These are phyloP conservation scores for Hymenotorrendiella dingleyae DNA, from an alignment of 2,329 filamentous ascomycete species.

Conservation along the genomic window DNA sequence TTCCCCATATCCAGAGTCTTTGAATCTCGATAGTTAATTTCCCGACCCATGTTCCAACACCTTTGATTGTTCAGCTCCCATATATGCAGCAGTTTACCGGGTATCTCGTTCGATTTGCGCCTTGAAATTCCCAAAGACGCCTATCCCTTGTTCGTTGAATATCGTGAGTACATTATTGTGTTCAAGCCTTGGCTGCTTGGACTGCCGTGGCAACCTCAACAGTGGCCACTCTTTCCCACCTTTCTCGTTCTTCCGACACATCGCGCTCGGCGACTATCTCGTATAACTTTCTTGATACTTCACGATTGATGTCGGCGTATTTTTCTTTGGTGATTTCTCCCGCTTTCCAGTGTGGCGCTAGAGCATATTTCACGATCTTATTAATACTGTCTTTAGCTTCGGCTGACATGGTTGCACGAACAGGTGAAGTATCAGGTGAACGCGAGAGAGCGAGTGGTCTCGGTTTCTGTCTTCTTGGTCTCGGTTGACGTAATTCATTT, in stretches of 20 bases:
- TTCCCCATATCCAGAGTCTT: too few species aligned
- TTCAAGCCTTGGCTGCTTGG: slow-evolving; percentile 45
- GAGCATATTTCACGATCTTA: slow-evolving; percentile 74
- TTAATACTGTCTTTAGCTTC: slow-evolving; percentile 85
- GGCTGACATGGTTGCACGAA: slow-evolving; percentile 61
- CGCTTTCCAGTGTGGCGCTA: slow-evolving; percentile 73
- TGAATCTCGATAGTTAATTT: neutral
- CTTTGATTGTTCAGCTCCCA: too few species aligned
- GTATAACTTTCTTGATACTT: slow-evolving; percentile 84
- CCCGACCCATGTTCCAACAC: slow-evolving; percentile 1
- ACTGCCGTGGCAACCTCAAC: slow-evolving; percentile 76
- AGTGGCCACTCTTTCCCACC: slow-evolving; percentile 69
- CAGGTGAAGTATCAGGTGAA: slow-evolving; percentile 57
- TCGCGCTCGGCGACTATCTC: slow-evolving; percentile 43
- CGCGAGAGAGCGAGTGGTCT: slow-evolving; percentile 27
- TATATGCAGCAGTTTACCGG: slow-evolving; percentile 13
- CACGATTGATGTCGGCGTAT: slow-evolving; percentile 87
- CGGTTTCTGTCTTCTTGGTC: slow-evolving; percentile 26
- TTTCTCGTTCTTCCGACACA: slow-evolving; percentile 58
- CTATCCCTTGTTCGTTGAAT: slow-evolving; percentile 15
- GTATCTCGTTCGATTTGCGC: slow-evolving; percentile 24
- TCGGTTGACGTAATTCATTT: slow-evolving; percentile 27
- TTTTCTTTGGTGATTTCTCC: slow-evolving; percentile 79
- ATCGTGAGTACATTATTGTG: slow-evolving; percentile 12
- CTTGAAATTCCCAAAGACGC: slow-evolving; percentile 16